These are phyloP conservation scores for Neotropicomus parvogracilis DNA, from an alignment of 1,284 basidiomycete genomes.

Conservation along the genomic window DNA sequence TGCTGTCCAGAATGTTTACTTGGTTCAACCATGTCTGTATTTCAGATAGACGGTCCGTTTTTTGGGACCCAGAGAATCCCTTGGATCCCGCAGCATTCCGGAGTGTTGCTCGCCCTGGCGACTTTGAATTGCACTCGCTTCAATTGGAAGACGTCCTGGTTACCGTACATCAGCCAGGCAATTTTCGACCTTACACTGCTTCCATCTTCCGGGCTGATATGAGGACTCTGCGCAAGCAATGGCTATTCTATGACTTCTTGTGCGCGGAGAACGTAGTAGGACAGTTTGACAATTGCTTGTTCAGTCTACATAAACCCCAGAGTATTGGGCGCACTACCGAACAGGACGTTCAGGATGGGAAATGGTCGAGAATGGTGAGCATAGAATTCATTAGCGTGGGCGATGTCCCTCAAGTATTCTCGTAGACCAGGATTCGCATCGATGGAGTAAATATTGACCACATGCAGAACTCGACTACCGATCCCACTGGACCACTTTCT, in stretches of 20 bases:
- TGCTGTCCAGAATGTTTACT: neutral
- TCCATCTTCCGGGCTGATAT: slow-evolving; percentile 96
- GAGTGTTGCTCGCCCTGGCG: slow-evolving; percentile 70
- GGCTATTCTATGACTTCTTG: slow-evolving; percentile 93
- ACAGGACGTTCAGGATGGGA: slow-evolving; percentile 74
- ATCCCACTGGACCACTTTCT: slow-evolving; percentile 80
- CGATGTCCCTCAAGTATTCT: slow-evolving; percentile 7
- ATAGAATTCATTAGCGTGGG: neutral
- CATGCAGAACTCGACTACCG: slow-evolving; percentile 79
- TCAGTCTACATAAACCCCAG: slow-evolving; percentile 95
- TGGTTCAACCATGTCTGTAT: neutral
- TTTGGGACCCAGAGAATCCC: slow-evolving; percentile 80
- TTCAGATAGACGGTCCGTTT: slow-evolving; percentile 84
- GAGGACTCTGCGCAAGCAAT: slow-evolving; percentile 83
- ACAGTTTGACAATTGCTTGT: slow-evolving; percentile 96
- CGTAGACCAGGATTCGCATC: slow-evolving; percentile 88
- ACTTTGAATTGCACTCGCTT: slow-evolving; percentile 90
- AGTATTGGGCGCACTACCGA: slow-evolving; percentile 89
- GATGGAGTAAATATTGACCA: slow-evolving; percentile 98
- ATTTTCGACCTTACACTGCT: slow-evolving; percentile 91
- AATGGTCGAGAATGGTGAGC: slow-evolving; percentile 86
- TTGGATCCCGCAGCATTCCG: slow-evolving; percentile 80
- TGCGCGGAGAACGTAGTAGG: slow-evolving; percentile 93
- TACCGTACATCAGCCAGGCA: slow-evolving; percentile 91
- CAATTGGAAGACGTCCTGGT: slow-evolving; percentile 91